Evolutionary conservation across 768 basidiomycete genomes (phyloP), one percentile per base, ranked within the genome.

Genomic region (Steccherinum ochraceum): DNA sequence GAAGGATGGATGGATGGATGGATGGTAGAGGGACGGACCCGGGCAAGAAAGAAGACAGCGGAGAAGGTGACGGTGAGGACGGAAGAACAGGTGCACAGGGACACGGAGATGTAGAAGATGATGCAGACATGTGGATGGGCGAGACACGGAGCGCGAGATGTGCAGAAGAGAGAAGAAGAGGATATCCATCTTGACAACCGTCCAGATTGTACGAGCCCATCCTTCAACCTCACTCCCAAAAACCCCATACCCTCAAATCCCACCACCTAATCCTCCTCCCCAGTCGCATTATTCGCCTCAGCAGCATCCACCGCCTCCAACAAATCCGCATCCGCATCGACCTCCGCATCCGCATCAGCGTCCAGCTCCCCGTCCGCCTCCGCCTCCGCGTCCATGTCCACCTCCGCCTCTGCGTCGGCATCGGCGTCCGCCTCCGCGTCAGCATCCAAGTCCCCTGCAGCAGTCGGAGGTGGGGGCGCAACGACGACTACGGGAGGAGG

Each of bases 371-470:
- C 55, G 3, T 58, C 69, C 3, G 59, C 59, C 27, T 68, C 72
- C 7, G 61, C 66, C 12, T 74, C 73, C 7, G 49, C 57, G 12
- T 58, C 62, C 7, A 58, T 16, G 30, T 35, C 30, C 30, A 18
- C 71, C 21, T 74, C 73, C 7, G 54, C 69, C 12, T 75, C 74
- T 1, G 63, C 70, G 49, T 73, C 73, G n/a, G 55, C 62, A 24
- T 62, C 61, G 24, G 53, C 58, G 12, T 67, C 65, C n/a, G 42
- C 59, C n/a, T 62, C 66, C 19, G 56, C 62, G 18, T 60, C 66
- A 13, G 55, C 60, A 50, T n/a, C n/a, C n/a, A n/a, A n/a, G n/a
- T n/a, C n/a, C n/a, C n/a, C n/a, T n/a, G n/a, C n/a, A n/a, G 50
- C 51, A 24, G 50, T 51, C 51, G n/a, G 51, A 48, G 26, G 52